A percentile compares a stretch with the other conserved stretches of the same genome.
Evolutionary conservation across 2,329 filamentous ascomycete genomes (phyloP).

Genomic region (Myriangium duriaei): DNA sequence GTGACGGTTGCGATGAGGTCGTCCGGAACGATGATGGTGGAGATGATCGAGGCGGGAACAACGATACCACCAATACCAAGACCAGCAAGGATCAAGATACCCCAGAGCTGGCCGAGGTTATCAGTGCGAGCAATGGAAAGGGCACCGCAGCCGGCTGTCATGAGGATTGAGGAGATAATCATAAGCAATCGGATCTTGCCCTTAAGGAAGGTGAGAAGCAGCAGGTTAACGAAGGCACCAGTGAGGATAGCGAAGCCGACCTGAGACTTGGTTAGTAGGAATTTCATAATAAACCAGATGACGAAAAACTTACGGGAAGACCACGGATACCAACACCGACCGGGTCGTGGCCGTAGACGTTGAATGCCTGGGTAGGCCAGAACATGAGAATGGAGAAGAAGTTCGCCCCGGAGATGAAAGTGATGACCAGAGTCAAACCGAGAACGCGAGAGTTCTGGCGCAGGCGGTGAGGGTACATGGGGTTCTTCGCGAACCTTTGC

Average conservation of each 20-base stretch:
- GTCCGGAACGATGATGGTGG: slow-evolving; percentile 53
- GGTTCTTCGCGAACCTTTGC: slow-evolving; percentile 21
- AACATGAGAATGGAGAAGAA: slow-evolving; percentile 38
- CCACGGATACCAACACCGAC: slow-evolving; percentile 46
- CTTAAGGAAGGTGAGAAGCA: slow-evolving; percentile 43
- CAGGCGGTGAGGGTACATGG: slow-evolving; percentile 23
- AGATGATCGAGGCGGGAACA: slow-evolving; percentile 54
- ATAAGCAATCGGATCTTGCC: slow-evolving; percentile 50
- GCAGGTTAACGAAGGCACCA: slow-evolving; percentile 48
- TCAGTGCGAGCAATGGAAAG: slow-evolving; percentile 19
- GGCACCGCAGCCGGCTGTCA: slow-evolving; percentile 44
- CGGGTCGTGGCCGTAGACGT: slow-evolving; percentile 42
- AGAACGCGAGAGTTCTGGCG: slow-evolving; percentile 24
- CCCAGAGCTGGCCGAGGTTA: slow-evolving; percentile 37
- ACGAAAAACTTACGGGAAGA: slow-evolving; percentile 33
- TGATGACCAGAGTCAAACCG: slow-evolving; percentile 26
- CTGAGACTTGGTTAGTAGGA: background rate
- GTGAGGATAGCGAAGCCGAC: slow-evolving; percentile 51
- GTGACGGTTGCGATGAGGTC: slow-evolving; percentile 59
- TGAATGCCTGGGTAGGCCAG: slow-evolving; percentile 53
- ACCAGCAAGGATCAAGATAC: slow-evolving; percentile 47
- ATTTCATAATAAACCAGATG: no score
- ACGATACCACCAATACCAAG: slow-evolving; percentile 57
- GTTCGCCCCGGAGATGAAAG: slow-evolving; percentile 28
- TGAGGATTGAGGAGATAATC: slow-evolving; percentile 46